These are phyloP conservation scores for Fusarium neocosmosporiellum DNA, from an alignment of 2,329 filamentous ascomycete genomes.

Conservation along the genomic window DNA sequence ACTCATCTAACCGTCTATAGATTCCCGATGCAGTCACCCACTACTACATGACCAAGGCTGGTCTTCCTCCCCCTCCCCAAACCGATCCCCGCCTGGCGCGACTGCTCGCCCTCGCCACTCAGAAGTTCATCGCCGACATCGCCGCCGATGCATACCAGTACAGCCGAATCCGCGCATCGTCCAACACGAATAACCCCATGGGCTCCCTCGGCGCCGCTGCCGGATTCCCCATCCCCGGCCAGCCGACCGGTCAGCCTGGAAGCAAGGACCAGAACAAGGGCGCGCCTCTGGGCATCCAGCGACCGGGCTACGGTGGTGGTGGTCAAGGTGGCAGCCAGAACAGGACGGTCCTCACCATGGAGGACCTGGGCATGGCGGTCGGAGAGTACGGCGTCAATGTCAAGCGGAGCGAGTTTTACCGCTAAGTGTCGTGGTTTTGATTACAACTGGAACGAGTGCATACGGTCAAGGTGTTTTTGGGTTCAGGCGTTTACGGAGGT, in stretches of 20 bases:
- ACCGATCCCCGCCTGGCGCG: slow-evolving; percentile 91
- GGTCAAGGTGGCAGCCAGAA: slow-evolving; percentile 91
- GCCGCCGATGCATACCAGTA: slow-evolving; percentile 98
- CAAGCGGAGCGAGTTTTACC: slow-evolving; percentile 96
- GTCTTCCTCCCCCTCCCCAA: slow-evolving; percentile 90
- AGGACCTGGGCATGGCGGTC: slow-evolving; percentile 97
- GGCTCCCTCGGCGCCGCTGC: slow-evolving; percentile 82
- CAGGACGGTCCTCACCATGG: slow-evolving; percentile 96
- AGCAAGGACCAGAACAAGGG: slow-evolving; percentile 68
- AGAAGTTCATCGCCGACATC: slow-evolving; percentile 98
- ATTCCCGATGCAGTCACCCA: slow-evolving; percentile 98
- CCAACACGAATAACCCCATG: slow-evolving; percentile 90
- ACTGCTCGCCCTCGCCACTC: slow-evolving; percentile 94
- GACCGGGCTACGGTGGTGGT: slow-evolving; percentile 86
- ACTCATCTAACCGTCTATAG: slow-evolving; percentile 47
- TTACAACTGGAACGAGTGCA: slow-evolving; percentile 17
- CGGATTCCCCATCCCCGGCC: slow-evolving; percentile 74
- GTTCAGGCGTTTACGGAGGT: slow-evolving; percentile 38
- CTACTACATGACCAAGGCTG: slow-evolving; percentile 97
- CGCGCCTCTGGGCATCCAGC: slow-evolving; percentile 77
- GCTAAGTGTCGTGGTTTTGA: slow-evolving; percentile 58
- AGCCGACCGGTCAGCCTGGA: slow-evolving; percentile 66
- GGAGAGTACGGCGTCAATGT: slow-evolving; percentile 98
- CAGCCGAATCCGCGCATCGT: slow-evolving; percentile 92
- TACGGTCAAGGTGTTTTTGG: slow-evolving; percentile 38